Evolutionary conservation across 2,329 filamentous ascomycete genomes (phyloP), one percentile per base, ranked within the genome.

Genomic region (Phialophora verrucosa): DNA sequence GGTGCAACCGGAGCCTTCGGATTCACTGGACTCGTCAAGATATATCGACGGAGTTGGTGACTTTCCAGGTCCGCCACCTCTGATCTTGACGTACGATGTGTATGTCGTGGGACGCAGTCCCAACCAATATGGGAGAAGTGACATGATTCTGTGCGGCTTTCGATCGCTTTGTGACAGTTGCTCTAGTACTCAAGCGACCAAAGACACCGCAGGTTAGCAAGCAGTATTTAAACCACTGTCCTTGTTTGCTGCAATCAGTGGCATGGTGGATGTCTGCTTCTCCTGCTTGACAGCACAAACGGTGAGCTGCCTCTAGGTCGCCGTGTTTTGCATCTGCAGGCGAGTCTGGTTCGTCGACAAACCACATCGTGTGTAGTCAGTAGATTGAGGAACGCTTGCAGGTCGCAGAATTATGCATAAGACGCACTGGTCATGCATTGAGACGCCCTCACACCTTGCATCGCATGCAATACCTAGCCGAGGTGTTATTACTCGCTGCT

Each of bases 91-190:
- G 47, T 23, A 20, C n/a, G 57, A 20, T n/a, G 47, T 38, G 20
- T 32, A 42, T 20, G 44, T 31, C 59, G 44, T 61, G 14, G 44
- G 7, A 31, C 32, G n/a, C 53, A 51, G 32, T 53, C 59, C 59
- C 25, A 61, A 29, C 59, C 59, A 61, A 54, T 53, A 42, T 38
- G 59, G 59, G 25, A 61, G 49, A 23, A 38, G 49, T 54, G 59
- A 53, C 49, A 54, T 61, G 29, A 31, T 31, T 35, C 8, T 35
- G 53, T 4, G 17, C 29, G 17, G 53, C 11, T 38, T 27, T 23
- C 29, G 23, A n/a, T 20, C 7, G 5, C 25, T 35, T 25, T 3
- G n/a, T 25, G 49, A 27, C 17, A 23, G 47, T 42, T 5, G 35
- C 27, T 7, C 29, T 20, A 23, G 32, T 12, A 4, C 8, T 53